phyloP scores from a whole-genome alignment of 805 yeast genomes.

The Lipomyces kockii region DNA sequence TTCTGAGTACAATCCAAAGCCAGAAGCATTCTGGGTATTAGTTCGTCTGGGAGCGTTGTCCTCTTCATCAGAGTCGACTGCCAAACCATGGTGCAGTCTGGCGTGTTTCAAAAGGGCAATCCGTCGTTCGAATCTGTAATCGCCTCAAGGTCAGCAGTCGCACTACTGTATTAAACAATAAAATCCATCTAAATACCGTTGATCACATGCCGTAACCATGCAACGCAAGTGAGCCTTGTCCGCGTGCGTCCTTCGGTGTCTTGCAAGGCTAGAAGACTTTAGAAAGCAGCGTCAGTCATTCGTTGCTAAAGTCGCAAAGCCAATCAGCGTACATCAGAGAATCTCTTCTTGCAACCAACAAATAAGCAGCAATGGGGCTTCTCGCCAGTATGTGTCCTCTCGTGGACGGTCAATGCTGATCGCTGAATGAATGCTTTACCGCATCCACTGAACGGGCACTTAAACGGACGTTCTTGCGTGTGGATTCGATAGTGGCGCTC shows the following conservation, averaged over 20 bases:
- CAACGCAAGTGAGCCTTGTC: slow-evolving; percentile 35
- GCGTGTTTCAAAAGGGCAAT: slow-evolving; percentile 10
- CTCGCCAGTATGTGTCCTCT: slow-evolving; percentile 89
- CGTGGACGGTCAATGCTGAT: slow-evolving; percentile 78
- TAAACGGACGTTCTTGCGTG: slow-evolving; percentile 65
- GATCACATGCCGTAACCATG: slow-evolving; percentile 2
- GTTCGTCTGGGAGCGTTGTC: not conserved
- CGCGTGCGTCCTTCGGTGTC: slow-evolving; percentile 72
- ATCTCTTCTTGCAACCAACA: slow-evolving; percentile 79
- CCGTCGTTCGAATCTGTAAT: not conserved
- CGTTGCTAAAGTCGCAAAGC: not conserved
- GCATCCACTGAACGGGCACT: slow-evolving; percentile 71
- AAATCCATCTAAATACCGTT: not conserved
- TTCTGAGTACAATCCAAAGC: not conserved
- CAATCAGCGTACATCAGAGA: slow-evolving; percentile 54
- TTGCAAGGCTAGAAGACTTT: slow-evolving; percentile 58
- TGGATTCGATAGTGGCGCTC: slow-evolving; percentile 78
- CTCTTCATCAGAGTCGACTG: not conserved
- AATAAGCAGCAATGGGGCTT: slow-evolving; percentile 83
- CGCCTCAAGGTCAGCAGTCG: not conserved
- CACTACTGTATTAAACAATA: not conserved
- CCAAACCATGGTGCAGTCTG: slow-evolving; percentile 7
- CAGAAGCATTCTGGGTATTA: not conserved
- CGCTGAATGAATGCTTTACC: slow-evolving; percentile 83
- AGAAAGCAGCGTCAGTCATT: not conserved